These are phyloP conservation scores for Jamesozyma lodderae DNA, from an alignment of 805 yeast species.

Conservation along the genomic window DNA sequence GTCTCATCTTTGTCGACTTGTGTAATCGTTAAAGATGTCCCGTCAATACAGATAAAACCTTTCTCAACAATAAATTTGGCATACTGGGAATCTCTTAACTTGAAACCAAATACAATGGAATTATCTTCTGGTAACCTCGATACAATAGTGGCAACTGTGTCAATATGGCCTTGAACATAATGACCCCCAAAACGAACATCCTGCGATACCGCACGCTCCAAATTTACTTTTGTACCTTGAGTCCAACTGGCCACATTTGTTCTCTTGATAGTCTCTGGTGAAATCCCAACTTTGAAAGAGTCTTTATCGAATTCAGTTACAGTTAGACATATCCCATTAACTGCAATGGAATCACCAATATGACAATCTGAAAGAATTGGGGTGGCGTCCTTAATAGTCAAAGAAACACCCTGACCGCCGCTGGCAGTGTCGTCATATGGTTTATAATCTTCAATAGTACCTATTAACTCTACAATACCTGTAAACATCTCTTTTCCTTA, in stretches of 20 bases:
- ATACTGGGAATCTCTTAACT: slow-evolving; percentile 48
- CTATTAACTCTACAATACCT: slow-evolving; percentile 83
- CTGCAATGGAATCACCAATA: slow-evolving; percentile 86
- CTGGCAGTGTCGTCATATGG: slow-evolving; percentile 15
- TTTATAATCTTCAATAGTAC: slow-evolving; percentile 34
- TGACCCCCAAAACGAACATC: slow-evolving; percentile 93
- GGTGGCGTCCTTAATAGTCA: slow-evolving; percentile 54
- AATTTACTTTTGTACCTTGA: slow-evolving; percentile 58
- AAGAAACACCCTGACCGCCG: slow-evolving; percentile 49
- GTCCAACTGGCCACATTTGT: slow-evolving; percentile 61
- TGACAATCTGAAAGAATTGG: slow-evolving; percentile 70
- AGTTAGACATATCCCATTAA: slow-evolving; percentile 85
- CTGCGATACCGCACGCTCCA: slow-evolving; percentile 77
- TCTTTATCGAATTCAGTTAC: slow-evolving; percentile 65
- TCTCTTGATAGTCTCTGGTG: slow-evolving; percentile 83
- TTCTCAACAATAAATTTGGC: slow-evolving; percentile 78
- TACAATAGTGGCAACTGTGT: slow-evolving; percentile 67
- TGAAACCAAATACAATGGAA: slow-evolving; percentile 67
- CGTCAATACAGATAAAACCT: slow-evolving; percentile 90
- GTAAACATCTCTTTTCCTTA: slow-evolving; percentile 78
- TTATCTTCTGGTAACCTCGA: slow-evolving; percentile 53
- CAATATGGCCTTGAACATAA: slow-evolving; percentile 96
- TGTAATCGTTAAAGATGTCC: slow-evolving; percentile 85
- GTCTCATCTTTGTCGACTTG: slow-evolving; percentile 53
- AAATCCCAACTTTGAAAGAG: slow-evolving; percentile 78